Base-by-base conservation (phyloP, 148 eudicot species). In the Spergularia marina region DNA sequence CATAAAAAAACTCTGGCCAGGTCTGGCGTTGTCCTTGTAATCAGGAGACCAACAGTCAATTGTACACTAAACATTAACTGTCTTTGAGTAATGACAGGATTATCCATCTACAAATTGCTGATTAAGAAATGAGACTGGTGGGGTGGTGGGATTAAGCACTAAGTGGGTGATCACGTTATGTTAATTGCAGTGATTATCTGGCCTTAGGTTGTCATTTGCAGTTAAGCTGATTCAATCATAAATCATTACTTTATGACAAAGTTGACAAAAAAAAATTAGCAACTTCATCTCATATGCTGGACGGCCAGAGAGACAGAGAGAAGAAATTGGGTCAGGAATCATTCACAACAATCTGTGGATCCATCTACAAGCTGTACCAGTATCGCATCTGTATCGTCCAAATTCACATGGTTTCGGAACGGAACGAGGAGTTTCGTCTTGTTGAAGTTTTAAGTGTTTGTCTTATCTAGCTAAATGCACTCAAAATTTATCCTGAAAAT, bases 111-210 rank as follows among this genome's bases (percentile, higher is more conserved):
- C 47, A 41, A 44, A 44, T 44, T 44, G 49, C 8, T 44, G 49
- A 44, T 44, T 44, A 44, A 44, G 8, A 44, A 44, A 44, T 44
- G 10, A 44, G 8, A 44, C 36, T 30, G 36, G 36, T 30, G 36
- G 36, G 36, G 36, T 30, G 36, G 36, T 30, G 36, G 36, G 4
- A 44, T 44, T 44, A 34, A 69, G 23, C 23, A 39, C 21, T 36
- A 12, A 57, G 56, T 18, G 65, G 67, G 54, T 41, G 20, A 34
- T 74, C 70, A 76, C 78, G 57, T 68, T 75, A 79, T 39, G 21
- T 53, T 67, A 7, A 39, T 25, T 14, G 49, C 17, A 65, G 39
- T 71, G 75, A 79, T 74, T 44, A 25, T 67, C 59, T 68, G 66
- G 16, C 15, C 8, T 53, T 5, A 16, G 52, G 34, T 65, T 78